Evolutionary conservation across 1,139 yeast species (phyloP).

Genomic region (Candida smagusa): DNA sequence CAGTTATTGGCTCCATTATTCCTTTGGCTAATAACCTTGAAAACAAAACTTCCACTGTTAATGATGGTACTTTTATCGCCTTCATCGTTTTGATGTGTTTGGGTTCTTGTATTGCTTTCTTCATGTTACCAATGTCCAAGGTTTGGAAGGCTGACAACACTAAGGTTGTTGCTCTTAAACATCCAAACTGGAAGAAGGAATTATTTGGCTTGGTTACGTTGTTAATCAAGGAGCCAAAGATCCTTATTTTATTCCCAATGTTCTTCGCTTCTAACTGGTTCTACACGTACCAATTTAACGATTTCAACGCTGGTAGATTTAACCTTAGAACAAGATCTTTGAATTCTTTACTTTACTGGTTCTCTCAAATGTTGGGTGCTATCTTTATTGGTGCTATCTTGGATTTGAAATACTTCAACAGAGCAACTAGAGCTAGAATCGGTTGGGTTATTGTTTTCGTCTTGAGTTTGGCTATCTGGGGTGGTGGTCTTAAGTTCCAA

Average conservation of each 20-base stretch:
- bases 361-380: constrained; percentile 59
- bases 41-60: constrained; percentile 35
- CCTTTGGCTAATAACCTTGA: constrained; percentile 52
- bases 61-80: constrained; percentile 56
- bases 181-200: constrained; percentile 49
- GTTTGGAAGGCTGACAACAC: constrained; percentile 55
- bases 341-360: constrained; percentile 60
- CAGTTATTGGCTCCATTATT: constrained; percentile 54
- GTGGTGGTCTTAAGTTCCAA: constrained; percentile 59
- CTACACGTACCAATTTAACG: constrained; percentile 62
- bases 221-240: constrained; percentile 45
- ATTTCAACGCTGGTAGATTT: constrained; percentile 54
- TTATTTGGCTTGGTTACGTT: constrained; percentile 37
- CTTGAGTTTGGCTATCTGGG: constrained; percentile 52
- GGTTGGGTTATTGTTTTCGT: constrained; percentile 45
- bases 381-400: constrained; percentile 44
- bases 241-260: constrained; percentile 53
- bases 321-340: constrained; percentile 59
- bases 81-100: constrained; percentile 52
- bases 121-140: constrained; percentile 47
- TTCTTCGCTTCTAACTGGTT: constrained; percentile 65
- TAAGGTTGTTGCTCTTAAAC: constrained; percentile 41
- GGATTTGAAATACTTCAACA: constrained; percentile 40
- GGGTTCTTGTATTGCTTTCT: constrained; percentile 46
- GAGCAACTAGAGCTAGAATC: constrained; percentile 45